Evolutionary conservation across 2,329 filamentous ascomycete species (phyloP).

Genomic region (Pestalotiopsis sp.): DNA sequence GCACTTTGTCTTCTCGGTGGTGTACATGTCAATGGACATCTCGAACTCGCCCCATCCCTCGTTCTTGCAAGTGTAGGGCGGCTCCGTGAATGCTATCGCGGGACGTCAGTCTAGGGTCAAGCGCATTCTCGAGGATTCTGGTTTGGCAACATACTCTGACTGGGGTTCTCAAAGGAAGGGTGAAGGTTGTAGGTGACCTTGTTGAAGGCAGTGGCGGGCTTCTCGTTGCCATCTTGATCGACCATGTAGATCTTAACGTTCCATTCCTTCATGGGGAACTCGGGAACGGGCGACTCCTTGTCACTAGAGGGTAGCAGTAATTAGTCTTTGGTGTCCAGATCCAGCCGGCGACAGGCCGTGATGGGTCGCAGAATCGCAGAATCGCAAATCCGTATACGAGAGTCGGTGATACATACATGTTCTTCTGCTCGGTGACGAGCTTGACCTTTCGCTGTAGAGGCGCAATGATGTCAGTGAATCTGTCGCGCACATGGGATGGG

Average conservation of each 20-base stretch:
- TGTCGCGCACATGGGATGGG: background rate
- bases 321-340: background rate
- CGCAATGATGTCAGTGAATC: slow-evolving; percentile 1
- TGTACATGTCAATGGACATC: slow-evolving; percentile 82
- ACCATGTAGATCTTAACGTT: slow-evolving; percentile 83
- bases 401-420: slow-evolving; percentile 67
- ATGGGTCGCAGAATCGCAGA: too few relatives aligned
- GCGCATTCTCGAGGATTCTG: background rate
- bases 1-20: slow-evolving; percentile 79
- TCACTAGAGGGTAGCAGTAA: slow-evolving; percentile 53
- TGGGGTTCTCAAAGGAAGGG: slow-evolving; percentile 86
- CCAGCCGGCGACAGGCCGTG: background rate
- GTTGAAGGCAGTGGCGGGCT: slow-evolving; percentile 82
- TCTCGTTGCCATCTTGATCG: slow-evolving; percentile 83
- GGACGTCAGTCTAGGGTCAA: slow-evolving; percentile 19
- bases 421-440: slow-evolving; percentile 88
- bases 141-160: slow-evolving; percentile 68
- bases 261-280: slow-evolving; percentile 93
- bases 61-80: slow-evolving; percentile 88
- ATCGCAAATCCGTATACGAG: slow-evolving; percentile 2
- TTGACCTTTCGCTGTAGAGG: slow-evolving; percentile 80
- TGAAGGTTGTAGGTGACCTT: slow-evolving; percentile 93
- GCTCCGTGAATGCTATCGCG: slow-evolving; percentile 70
- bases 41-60: slow-evolving; percentile 99
- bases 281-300: slow-evolving; percentile 79